These are phyloP conservation scores for Agarophyton chilense DNA, from an alignment of 23 red algal genomes.

Conservation along the genomic window DNA sequence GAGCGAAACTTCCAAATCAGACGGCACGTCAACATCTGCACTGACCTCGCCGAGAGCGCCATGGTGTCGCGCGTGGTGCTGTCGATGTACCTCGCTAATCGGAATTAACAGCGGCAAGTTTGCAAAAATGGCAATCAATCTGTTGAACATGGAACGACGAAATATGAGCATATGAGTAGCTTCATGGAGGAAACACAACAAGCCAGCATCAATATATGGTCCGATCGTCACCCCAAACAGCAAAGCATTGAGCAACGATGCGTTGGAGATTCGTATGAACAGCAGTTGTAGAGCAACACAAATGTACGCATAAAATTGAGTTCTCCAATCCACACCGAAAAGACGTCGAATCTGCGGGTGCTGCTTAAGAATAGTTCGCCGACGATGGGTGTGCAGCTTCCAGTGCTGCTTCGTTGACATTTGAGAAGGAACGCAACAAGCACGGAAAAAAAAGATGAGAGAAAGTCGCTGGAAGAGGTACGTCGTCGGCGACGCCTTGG, in stretches of 20 bases:
- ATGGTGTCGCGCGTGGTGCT: constrained; percentile 83
- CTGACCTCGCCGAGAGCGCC: constrained; percentile 44
- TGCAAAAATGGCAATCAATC: constrained; percentile 49
- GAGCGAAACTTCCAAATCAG: constrained; percentile 60
- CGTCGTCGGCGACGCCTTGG: too few species aligned
- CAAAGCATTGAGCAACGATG: constrained; percentile 15
- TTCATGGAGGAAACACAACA: constrained; percentile 79
- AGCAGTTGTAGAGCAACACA: constrained; percentile 56
- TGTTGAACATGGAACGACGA: constrained; percentile 47
- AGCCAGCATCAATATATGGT: constrained; percentile 65
- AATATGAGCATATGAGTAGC: constrained; percentile 85
- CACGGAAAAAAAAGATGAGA: too few species aligned
- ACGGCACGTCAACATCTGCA: constrained; percentile 77
- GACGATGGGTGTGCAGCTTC: constrained; percentile 56
- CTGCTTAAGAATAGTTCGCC: constrained; percentile 38
- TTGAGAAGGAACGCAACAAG: background rate
- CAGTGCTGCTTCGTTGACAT: constrained; percentile 12
- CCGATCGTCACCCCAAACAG: constrained; percentile 47
- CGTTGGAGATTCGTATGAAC: background rate
- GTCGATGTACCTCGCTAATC: constrained; percentile 69
- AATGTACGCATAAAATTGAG: constrained; percentile 59
- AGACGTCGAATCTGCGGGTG: constrained; percentile 57
- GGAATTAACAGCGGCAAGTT: constrained; percentile 73
- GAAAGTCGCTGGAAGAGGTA: too few species aligned
- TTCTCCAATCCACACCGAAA: constrained; percentile 49